Evolutionary conservation across 225 moss, liverwort and hornwort genomes (phyloP).

Genomic region (Bryoerythrophyllum caledonicum): DNA sequence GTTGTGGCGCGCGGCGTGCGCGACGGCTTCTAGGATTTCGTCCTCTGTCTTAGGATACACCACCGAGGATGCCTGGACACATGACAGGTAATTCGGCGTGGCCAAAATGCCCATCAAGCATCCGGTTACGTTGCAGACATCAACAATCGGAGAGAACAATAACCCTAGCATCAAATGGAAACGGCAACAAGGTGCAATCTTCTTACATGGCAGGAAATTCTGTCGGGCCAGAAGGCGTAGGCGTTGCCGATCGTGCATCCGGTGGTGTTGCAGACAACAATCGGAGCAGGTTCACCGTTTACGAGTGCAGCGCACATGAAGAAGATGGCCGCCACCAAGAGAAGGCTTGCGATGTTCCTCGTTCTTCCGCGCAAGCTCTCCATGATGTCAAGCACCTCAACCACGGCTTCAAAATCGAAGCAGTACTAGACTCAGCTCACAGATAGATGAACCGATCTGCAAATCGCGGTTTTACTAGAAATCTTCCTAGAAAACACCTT

Average conservation of each 20-base stretch:
- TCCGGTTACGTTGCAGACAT: too few relatives aligned
- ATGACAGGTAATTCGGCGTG: too few relatives aligned
- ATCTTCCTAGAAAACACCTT: background rate
- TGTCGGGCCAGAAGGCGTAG: constrained; percentile 24
- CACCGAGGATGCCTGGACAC: constrained; percentile 26
- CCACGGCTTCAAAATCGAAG: too few relatives aligned
- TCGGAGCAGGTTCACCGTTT: constrained; percentile 12
- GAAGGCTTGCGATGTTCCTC: background rate
- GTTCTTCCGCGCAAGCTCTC: background rate
- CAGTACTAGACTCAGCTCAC: background rate
- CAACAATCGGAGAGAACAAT: too few relatives aligned
- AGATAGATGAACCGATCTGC: background rate
- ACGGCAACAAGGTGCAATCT: background rate
- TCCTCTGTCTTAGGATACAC: constrained; percentile 38
- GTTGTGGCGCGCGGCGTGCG: constrained; percentile 32
- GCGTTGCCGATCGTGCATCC: constrained; percentile 25
- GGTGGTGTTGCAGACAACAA: constrained; percentile 14
- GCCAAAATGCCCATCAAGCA: too few relatives aligned
- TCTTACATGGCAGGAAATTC: constrained; percentile 26
- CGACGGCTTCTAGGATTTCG: constrained; percentile 44
- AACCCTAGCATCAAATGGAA: too few relatives aligned
- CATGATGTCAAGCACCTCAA: constrained; percentile 1
- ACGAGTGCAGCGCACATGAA: too few relatives aligned
- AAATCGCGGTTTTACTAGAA: too few relatives aligned
- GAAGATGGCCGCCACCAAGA: constrained; percentile 16